phyloP scores from a whole-genome alignment of 306 rosid genomes.

The Fragaria iinumae region DNA sequence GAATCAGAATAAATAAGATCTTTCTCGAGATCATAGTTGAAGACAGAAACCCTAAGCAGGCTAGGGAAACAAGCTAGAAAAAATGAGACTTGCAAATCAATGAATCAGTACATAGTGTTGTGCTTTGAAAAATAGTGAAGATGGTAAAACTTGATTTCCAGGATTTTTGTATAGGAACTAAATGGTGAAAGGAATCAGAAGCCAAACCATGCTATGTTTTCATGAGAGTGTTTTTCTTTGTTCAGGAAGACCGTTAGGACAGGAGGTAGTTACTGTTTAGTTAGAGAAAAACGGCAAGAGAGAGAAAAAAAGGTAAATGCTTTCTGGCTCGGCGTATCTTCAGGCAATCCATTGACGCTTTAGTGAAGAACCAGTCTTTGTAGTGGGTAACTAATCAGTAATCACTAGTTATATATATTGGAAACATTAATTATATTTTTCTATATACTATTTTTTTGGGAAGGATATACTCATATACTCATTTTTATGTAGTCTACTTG shows the following conservation, averaged over 20 bases:
- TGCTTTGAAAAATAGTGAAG: too few species aligned
- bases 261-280: constrained; percentile 14
- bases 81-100: neutral
- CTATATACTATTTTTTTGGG: too few species aligned
- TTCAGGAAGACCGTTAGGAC: constrained; percentile 11
- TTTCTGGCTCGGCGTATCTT: neutral
- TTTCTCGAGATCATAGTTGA: constrained; percentile 32
- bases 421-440: too few species aligned
- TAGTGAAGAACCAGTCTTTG: neutral
- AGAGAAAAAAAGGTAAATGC: neutral
- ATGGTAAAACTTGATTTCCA: neutral
- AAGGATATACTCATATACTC: too few species aligned
- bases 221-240: constrained; percentile 1
- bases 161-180: neutral
- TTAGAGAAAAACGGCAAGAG: constrained; percentile 18
- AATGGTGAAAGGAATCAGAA: neutral
- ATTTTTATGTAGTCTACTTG: too few species aligned
- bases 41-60: neutral
- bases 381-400: neutral
- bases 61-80: neutral
- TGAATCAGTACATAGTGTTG: neutral
- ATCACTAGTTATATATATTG: too few species aligned
- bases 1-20: constrained; percentile 13
- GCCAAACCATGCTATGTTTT: neutral
- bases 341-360: neutral